Conservation (phyloP, 176 grass and related monocot genomes). For the Chrysopogon serrulatus region DNA sequence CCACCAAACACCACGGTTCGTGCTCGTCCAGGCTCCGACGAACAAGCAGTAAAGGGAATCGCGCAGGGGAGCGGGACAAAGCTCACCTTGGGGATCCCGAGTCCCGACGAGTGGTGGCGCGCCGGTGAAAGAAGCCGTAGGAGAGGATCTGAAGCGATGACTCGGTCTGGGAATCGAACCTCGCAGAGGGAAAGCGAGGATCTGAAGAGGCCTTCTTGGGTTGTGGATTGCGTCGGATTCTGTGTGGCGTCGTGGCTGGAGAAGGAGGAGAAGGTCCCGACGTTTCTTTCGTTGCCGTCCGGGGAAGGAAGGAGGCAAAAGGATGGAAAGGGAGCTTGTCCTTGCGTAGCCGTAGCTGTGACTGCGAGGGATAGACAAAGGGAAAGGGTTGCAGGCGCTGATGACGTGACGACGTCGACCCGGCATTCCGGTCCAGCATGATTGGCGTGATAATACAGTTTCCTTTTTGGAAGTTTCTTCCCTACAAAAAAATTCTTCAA, state of each 20-base stretch:
- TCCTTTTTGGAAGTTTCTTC: not conserved
- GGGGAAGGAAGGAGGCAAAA: not conserved
- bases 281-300: not conserved
- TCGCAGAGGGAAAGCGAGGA: not conserved
- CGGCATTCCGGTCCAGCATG: not conserved
- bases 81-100: conserved; percentile 9
- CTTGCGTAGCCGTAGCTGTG: conserved; percentile 1
- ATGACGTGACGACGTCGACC: not conserved
- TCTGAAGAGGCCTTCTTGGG: not conserved
- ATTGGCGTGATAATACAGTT: not conserved
- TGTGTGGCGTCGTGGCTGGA: not conserved
- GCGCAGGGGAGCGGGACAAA: not conserved
- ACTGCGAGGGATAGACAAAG: not conserved
- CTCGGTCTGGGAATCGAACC: too few species aligned
- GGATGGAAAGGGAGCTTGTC: not conserved
- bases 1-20: not conserved
- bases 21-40: not conserved
- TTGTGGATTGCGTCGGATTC: not conserved
- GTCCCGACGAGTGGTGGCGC: not conserved
- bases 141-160: not conserved
- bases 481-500: too few species aligned
- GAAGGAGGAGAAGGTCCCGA: not conserved
- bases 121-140: not conserved
- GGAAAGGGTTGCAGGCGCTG: not conserved
- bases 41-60: not conserved